Evolutionary conservation across 176 grass and related monocot genomes (phyloP), one percentile per base, ranked within the genome.

Genomic region (Carex myosuroides): DNA sequence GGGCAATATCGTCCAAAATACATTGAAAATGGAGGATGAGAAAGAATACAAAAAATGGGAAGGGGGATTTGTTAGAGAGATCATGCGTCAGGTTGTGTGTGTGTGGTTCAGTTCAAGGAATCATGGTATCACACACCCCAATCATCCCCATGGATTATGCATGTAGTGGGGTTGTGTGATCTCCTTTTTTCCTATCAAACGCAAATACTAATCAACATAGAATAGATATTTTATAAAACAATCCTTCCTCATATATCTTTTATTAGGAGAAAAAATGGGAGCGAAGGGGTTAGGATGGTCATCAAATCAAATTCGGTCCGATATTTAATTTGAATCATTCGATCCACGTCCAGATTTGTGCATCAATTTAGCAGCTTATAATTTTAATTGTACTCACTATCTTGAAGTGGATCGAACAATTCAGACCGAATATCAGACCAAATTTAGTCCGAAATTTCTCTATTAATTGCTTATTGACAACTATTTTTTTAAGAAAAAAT

Each of bases 101-200:
- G 72, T 76, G 72, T 54, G 46, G 71, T 75, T 75, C 71, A 53
- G 71, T 75, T 75, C 42, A 55, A 32, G 72, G 46, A 56, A 78
- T 78, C 73, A 52, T 22, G 22, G 50, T 10, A 57, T 78, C 52
- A 78, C 73, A 35, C 73, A 57, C 46, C 11, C 14, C 73, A 78
- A 77, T 77, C 50, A 77, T 54, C 22, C 73, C 73, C 73, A 77
- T 76, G 73, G 73, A 77, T 77, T 77, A 32, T 77, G 73, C 73
- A 77, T 77, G 73, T 30, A 53, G 21, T 77, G 48, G 20, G 20
- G 20, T 54, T 77, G 73, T 55, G 72, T 77, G 13, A 32, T 77
- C 70, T 52, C 70, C 11, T 73, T 77, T 26, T 54, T 76, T 55
- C 50, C 71, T 53, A 77, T 56, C 48, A 56, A 77, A 55, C 73